Conservation (phyloP, 2,329 filamentous ascomycete species). For the Bisporella sp. region DNA sequence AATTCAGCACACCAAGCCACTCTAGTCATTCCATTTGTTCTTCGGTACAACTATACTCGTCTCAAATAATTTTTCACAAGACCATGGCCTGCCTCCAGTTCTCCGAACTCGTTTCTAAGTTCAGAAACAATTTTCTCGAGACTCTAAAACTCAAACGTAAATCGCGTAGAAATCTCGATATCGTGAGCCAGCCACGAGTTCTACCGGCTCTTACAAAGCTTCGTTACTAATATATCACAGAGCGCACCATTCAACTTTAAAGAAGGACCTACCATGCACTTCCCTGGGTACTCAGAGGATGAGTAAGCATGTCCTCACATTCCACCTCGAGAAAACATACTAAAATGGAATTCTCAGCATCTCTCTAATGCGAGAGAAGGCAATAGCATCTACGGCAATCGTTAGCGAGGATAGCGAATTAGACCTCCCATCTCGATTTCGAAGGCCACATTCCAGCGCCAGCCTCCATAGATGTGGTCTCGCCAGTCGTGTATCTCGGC, state of each 20-base stretch:
- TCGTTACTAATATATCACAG: conserved; percentile 29
- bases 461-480: conserved; percentile 17
- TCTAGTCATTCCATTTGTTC: no score
- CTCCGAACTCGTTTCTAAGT: conserved; percentile 5
- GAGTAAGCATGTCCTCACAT: conserved; percentile 40
- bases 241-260: conserved; percentile 54
- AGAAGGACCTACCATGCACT: conserved; percentile 39
- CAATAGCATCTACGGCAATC: conserved; percentile 24
- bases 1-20: no score
- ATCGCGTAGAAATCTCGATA: conserved; percentile 10
- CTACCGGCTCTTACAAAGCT: neutral
- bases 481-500: conserved; percentile 16
- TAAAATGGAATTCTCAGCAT: conserved; percentile 14
- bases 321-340: neutral
- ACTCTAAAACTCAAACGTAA: conserved; percentile 12
- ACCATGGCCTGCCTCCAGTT: conserved; percentile 12
- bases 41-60: no score
- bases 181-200: conserved; percentile 9
- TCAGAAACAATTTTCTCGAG: conserved; percentile 14
- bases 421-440: conserved; percentile 5
- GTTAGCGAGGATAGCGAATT: conserved; percentile 13
- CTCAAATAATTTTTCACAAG: neutral
- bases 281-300: conserved; percentile 50
- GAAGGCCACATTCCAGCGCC: conserved; percentile 12
- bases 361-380: conserved; percentile 26